Percentiles rank a stretch among this genome's conserved stretches.
phyloP scores from a whole-genome alignment of 2,329 filamentous ascomycete species.

The Cytospora piceicola region DNA sequence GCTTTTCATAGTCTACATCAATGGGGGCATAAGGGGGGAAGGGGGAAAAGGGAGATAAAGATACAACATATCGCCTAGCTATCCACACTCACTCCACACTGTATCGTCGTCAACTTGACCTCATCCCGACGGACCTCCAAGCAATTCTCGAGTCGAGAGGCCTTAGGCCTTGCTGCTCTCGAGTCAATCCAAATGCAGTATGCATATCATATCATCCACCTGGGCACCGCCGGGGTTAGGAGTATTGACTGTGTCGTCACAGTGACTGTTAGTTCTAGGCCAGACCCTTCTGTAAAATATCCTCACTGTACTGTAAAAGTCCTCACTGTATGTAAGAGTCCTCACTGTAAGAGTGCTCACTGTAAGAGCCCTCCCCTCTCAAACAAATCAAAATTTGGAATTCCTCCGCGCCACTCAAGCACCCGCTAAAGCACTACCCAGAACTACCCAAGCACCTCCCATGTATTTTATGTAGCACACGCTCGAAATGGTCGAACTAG shows the following conservation, averaged over 20 bases:
- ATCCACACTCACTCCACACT: not conserved
- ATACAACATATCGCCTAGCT: no score
- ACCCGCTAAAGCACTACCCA: no score
- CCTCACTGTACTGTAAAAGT: no score
- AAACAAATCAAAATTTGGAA: not conserved
- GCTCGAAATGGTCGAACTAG: no score
- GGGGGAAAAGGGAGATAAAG: no score
- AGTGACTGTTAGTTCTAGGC: not conserved
- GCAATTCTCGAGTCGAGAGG: not conserved
- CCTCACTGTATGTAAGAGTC: not conserved
- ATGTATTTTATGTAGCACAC: no score
- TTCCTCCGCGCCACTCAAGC: no score
- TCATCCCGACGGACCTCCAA: not conserved
- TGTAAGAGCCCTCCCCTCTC: not conserved
- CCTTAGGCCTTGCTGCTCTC: not conserved
- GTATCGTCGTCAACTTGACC: slow-evolving; percentile 1
- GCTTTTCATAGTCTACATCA: no score
- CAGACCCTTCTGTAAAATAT: not conserved
- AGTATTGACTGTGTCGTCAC: not conserved
- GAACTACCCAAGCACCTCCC: no score
- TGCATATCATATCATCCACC: no score
- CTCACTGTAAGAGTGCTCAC: not conserved
- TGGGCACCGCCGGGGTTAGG: not conserved
- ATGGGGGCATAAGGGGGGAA: no score
- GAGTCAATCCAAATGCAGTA: not conserved